Base-by-base conservation (phyloP, 2,329 filamentous ascomycete species). In the Ophiostoma novo-ulmi region DNA sequence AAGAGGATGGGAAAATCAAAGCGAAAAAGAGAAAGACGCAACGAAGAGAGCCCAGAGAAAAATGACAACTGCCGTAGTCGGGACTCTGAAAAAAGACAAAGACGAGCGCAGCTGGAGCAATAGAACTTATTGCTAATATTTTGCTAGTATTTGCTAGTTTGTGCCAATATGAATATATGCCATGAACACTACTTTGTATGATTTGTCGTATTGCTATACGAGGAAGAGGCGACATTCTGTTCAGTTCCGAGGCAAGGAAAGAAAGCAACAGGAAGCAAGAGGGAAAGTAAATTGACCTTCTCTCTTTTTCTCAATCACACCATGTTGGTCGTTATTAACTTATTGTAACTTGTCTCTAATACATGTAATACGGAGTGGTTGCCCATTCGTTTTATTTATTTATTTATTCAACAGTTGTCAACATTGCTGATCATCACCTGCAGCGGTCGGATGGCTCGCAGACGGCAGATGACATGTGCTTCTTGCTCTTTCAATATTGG, bases 11-110 rank as follows among this genome's bases (percentile, higher is more conserved):
- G 13, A 48, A 48, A 48, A 48, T n/a, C 14, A 48, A 48, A 48
- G 44, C 44, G 44, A 48, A 48, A 48, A 48, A 48, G 44, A 48
- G 44, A 48, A 48, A 20, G 44, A 48, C 44, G 44, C 44, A 48
- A 44, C 31, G 17, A 52, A 20, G 17, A 17, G 44, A 52, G 20
- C 44, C 44, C 44, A 61, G 55, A 61, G 11, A 31, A 31, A 8
- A n/a, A n/a, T n/a, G 20, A 41, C 63, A 65, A 65, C 63, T 65
- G 63, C 63, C 63, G 63, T 39, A 36, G 20, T 41, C 63, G 63
- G 63, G 63, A 39, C 36, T n/a, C 36, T 65, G 63, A 20, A 65
- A 39, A 31, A 22, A 22, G 36, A 31, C 63, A 65, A 65, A 22
- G 63, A 65, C 35, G 35, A 8, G n/a, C 63, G 61, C 26, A 4